Evolutionary conservation across 495 filamentous ascomycete genomes (phyloP).

Genomic region (Mytilinidion resinicola): DNA sequence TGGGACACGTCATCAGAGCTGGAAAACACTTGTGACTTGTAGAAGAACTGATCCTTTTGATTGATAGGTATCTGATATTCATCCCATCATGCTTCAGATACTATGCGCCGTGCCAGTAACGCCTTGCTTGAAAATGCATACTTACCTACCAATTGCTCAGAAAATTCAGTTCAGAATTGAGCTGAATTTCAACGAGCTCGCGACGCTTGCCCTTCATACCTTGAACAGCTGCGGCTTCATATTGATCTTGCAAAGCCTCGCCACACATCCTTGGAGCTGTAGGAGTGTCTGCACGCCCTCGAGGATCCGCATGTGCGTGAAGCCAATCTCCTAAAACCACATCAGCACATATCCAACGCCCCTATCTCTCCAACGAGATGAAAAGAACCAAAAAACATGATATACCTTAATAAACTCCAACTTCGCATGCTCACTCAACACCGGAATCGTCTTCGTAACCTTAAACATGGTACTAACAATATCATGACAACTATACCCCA

Average conservation of each 20-base stretch:
- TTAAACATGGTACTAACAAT: conserved; percentile 99
- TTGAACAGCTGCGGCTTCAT: conserved; percentile 85
- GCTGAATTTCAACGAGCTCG: no score
- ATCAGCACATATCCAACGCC: background rate
- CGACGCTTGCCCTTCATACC: no score
- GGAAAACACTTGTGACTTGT: no score
- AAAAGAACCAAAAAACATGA: no score
- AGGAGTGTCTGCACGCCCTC: conserved; percentile 93
- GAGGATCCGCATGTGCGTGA: conserved; percentile 97
- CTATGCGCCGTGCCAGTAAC: no score
- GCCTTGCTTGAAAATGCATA: no score
- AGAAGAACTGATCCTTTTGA: no score
- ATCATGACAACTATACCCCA: conserved; percentile 93
- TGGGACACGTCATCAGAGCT: no score
- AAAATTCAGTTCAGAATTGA: no score
- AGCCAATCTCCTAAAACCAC: conserved; percentile 68
- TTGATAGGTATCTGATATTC: no score
- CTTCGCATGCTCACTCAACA: conserved; percentile 85
- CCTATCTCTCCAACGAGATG: background rate
- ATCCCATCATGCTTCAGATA: no score
- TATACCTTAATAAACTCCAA: conserved; percentile 80
- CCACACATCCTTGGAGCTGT: conserved; percentile 86
- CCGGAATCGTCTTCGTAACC: conserved; percentile 90
- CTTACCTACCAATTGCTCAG: no score
- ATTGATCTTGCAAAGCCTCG: conserved; percentile 84